phyloP scores from a whole-genome alignment of 2,329 filamentous ascomycete species.

The Xylaria hypoxylon region DNA sequence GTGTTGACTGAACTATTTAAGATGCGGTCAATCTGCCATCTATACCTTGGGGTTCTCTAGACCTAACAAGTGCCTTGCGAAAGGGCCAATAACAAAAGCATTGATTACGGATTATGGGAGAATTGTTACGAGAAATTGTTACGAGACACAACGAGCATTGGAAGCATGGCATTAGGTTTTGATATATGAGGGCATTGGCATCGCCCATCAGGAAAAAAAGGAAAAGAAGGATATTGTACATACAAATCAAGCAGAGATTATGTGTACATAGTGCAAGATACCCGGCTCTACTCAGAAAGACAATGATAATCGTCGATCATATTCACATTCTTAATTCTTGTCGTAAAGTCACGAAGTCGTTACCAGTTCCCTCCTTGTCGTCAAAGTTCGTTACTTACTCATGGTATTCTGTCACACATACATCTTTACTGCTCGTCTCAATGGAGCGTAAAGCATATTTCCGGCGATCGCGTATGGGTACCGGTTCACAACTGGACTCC shows the following conservation, averaged over 20 bases:
- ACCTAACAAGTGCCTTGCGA: not conserved
- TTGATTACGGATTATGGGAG: conserved; percentile 15
- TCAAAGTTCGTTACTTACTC: not conserved
- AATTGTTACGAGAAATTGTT: no score
- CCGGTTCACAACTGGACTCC: not conserved
- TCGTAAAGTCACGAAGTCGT: not conserved
- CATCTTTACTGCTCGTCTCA: not conserved
- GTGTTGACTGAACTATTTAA: conserved; percentile 59
- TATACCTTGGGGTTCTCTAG: not conserved
- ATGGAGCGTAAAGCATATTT: not conserved
- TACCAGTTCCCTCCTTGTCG: not conserved
- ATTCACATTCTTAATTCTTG: conserved; percentile 4
- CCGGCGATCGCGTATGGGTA: not conserved
- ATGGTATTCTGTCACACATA: not conserved
- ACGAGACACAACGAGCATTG: conserved; percentile 13
- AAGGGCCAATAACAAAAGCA: conserved; percentile 6
- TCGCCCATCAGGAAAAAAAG: not conserved
- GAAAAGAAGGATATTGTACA: conserved; percentile 20
- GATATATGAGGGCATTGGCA: not conserved
- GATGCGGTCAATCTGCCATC: not conserved
- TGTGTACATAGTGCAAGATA: conserved; percentile 38
- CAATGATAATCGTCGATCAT: conserved; percentile 11
- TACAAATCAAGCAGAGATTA: conserved; percentile 21
- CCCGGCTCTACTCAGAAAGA: conserved; percentile 34
- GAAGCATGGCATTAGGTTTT: conserved; percentile 5